Conservation (phyloP, 1,284 basidiomycete species). For the Ceratobasidium sp. region DNA sequence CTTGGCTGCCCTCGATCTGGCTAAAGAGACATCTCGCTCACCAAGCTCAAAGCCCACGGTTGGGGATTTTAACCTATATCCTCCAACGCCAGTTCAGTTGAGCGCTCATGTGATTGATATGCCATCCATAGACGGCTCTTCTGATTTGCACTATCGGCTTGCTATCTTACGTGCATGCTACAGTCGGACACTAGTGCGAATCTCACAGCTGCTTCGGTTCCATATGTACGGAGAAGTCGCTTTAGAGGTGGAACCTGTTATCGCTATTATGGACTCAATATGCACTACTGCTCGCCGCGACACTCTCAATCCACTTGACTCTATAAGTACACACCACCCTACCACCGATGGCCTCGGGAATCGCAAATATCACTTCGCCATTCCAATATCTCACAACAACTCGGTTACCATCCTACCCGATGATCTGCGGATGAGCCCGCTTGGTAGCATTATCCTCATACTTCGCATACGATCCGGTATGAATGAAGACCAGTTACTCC, state of each 20-base stretch:
- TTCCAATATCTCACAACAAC: background rate
- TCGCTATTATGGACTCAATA: background rate
- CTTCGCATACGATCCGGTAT: background rate
- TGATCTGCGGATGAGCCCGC: background rate
- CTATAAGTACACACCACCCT: constrained; percentile 8
- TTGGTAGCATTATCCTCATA: background rate
- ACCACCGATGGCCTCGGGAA: background rate
- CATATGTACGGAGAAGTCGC: background rate
- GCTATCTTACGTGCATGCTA: background rate
- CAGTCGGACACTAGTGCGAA: background rate
- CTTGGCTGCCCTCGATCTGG: background rate
- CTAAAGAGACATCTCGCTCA: background rate
- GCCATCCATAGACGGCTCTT: no score
- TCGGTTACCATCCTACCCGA: background rate
- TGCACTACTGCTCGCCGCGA: background rate
- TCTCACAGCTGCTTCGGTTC: background rate
- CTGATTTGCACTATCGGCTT: background rate
- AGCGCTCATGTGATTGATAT: background rate
- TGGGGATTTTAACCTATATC: no score
- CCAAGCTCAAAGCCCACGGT: background rate
- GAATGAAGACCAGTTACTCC: background rate
- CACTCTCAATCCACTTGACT: background rate
- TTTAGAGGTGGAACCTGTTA: background rate
- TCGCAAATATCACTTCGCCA: background rate
- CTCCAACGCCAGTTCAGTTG: background rate